Base-by-base conservation (phyloP, 805 yeast genomes). In the Candida ortonii region DNA sequence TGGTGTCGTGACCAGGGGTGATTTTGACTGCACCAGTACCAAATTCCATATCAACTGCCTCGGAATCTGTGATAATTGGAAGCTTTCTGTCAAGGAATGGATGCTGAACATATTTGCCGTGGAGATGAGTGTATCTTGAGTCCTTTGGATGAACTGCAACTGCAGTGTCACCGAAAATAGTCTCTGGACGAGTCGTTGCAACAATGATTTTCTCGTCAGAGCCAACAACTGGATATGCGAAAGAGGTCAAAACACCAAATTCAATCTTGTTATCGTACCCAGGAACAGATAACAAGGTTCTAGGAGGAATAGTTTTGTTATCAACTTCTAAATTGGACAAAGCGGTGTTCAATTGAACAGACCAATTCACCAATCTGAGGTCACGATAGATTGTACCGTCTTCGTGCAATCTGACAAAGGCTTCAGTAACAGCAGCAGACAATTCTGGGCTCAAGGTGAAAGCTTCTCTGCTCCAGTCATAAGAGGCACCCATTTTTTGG, bases 1-100 rank as follows among this genome's bases (percentile, higher is more conserved):
- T 93, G 54, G 80, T 84, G 67, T 93, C 98, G 65, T 93, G 98
- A 27, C 96, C 97, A 41, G 98, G 98, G 10, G 98, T 93, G 60
- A 93, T 93, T 68, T 93, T 93, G 44, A 93, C 98, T 30, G 98
- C 98, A 81, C 98, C 98, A 44, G 98, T 93, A 74, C 98, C 98
- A 51, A 93, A 93, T 62, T 85, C 95, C 97, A 93, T 93, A 64
- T 93, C 98, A 46, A 93, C 98, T 25, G 97, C 93, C 64, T 86
- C 95, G 24, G 80, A 59, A 61, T 93, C 98, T 33, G 88, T 78
- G 43, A 93, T 68, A 56, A 93, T 86, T 48, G 98, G 98, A 34
- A 93, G 63, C 56, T 77, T 70, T 61, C 87, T 81, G 57, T 83
- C 84, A 53, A 86, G 65, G 65, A 93, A 84, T 43, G 98, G 97